Base-by-base conservation (phyloP, 768 basidiomycete species). In the Hypsizygus marmoreus region DNA sequence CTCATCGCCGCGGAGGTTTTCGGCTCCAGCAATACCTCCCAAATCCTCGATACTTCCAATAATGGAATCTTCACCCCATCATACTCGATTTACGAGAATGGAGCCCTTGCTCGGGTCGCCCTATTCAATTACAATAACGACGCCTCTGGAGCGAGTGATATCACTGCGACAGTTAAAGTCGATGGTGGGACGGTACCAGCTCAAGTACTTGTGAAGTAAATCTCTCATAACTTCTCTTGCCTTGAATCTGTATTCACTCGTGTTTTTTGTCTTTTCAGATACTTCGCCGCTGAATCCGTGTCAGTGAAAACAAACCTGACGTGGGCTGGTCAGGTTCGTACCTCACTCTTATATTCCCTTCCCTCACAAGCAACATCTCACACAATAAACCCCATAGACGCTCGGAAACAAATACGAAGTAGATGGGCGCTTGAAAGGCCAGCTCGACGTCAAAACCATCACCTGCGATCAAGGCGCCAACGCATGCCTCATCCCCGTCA, bases 81-180 rank as follows among this genome's bases (percentile, higher is more conserved):
- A 3, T 86, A 91, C 62, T 85, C 78, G 7, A 77, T 92, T 44
- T 91, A 91, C 59, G 87, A 92, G 61, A 75, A 83, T 45, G 81
- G 80, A 14, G 69, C 60, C 2, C 79, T 85, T 5, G 74, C 75
- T 13, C 76, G 82, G 31, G 72, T 88, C 1, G 83, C 80, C 9
- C 59, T 91, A 41, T 77, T 91, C 65, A 94, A 92, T 63, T 91
- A 77, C 56, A 72, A 88, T 40, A 72, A 75, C 28, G 88, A 90
- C 54, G 51, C 73, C 0, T 70, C 72, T 8, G 86, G 84, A 3
- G 76, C 71, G 0, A 80, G 72, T 56, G 71, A 77, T 39, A 80
- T 80, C 46, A 76, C 70, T 1, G 75, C 76, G 13, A 74, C 68
- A 9, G 69, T 91, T 33, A 66, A 75, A 4, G 54, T 81, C 16